Percentiles rank a stretch among this genome's conserved stretches.
These are phyloP conservation scores for Pseudogymnoascus sp. DNA, from an alignment of 2,329 filamentous ascomycete species.

Conservation along the genomic window DNA sequence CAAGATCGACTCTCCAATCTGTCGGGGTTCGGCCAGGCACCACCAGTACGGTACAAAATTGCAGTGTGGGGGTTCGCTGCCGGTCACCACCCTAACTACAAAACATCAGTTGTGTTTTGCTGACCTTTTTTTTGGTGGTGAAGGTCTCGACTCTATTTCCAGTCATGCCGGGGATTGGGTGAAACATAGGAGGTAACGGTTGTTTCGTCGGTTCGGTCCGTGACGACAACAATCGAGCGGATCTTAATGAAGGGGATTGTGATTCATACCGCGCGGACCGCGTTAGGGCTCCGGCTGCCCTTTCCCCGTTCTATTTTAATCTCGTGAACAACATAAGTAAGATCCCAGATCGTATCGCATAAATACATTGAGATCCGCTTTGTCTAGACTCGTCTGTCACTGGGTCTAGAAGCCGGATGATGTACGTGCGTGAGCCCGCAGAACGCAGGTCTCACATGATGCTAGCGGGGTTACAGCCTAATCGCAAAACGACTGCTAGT, in stretches of 20 bases:
- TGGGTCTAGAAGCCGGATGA: neutral
- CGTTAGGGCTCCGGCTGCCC: neutral
- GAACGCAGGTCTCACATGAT: conserved; percentile 4
- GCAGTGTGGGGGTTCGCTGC: neutral
- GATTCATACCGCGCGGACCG: conserved; percentile 7
- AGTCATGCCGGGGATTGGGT: neutral
- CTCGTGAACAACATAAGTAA: neutral
- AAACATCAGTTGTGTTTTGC: neutral
- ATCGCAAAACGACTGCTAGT: neutral
- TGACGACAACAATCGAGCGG: neutral
- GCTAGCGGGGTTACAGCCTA: neutral
- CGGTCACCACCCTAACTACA: neutral
- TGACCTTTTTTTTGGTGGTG: neutral
- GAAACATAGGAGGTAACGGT: neutral
- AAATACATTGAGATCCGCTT: neutral
- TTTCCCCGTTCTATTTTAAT: conserved; percentile 1
- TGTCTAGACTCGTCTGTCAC: conserved; percentile 6
- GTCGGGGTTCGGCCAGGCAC: neutral
- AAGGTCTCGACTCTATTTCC: neutral
- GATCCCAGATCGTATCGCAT: neutral
- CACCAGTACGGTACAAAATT: neutral
- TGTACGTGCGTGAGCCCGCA: neutral
- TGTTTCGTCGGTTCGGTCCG: neutral
- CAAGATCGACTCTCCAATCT: neutral
- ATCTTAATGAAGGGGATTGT: neutral